Evolutionary conservation across 768 basidiomycete species (phyloP).

Genomic region (Mycena vitilis): DNA sequence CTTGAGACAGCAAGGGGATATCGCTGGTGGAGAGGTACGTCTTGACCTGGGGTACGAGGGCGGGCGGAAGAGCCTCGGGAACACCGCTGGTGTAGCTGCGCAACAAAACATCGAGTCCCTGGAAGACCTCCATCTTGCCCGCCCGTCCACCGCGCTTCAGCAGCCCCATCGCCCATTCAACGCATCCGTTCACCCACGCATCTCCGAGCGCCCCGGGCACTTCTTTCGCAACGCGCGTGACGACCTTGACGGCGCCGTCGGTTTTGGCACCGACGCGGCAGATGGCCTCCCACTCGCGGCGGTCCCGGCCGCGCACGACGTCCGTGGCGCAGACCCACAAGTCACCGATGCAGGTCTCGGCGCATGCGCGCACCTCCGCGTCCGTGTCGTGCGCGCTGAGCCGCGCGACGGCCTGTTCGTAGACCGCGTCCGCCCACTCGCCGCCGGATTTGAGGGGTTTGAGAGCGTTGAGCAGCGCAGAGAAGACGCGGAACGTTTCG

Average conservation of each 20-base stretch:
- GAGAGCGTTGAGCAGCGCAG: conserved; percentile 80
- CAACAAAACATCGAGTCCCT: conserved; percentile 77
- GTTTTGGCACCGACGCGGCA: conserved; percentile 78
- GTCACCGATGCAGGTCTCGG: conserved; percentile 86
- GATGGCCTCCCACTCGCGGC: conserved; percentile 85
- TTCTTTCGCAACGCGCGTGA: conserved; percentile 84
- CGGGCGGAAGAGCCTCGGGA: conserved; percentile 68
- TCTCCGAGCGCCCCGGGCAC: conserved; percentile 67
- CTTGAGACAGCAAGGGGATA: conserved; percentile 81
- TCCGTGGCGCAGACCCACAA: conserved; percentile 91
- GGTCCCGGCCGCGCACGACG: conserved; percentile 67
- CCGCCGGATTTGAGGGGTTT: conserved; percentile 69
- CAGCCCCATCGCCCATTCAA: conserved; percentile 81
- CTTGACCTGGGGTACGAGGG: conserved; percentile 80
- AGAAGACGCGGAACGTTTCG: conserved; percentile 89
- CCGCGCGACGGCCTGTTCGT: conserved; percentile 76
- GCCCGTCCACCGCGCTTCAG: conserved; percentile 82
- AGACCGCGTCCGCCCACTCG: conserved; percentile 80
- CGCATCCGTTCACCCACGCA: conserved; percentile 83
- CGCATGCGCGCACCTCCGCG: conserved; percentile 86
- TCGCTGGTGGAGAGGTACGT: conserved; percentile 80
- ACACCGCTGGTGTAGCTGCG: conserved; percentile 59
- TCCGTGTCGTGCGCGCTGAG: conserved; percentile 88
- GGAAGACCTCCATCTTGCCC: conserved; percentile 85
- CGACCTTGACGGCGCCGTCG: conserved; percentile 82